Percentiles rank a stretch among this genome's conserved stretches.
Evolutionary conservation across 148 eudicot genomes (phyloP).

Genomic region (Camellia sinensis): DNA sequence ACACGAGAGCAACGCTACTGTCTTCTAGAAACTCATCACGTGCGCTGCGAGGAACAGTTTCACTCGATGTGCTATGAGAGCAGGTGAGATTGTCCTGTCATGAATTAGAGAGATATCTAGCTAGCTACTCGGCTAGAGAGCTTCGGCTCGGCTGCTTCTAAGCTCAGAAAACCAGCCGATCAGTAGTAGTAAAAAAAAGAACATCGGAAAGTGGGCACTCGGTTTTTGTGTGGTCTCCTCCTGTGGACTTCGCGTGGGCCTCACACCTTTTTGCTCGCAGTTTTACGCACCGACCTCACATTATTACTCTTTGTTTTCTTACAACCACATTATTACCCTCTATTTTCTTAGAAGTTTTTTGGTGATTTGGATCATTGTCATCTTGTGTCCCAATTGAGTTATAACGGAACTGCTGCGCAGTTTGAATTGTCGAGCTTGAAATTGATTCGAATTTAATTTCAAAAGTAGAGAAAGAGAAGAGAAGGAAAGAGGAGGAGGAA

Average conservation of each 20-base stretch:
- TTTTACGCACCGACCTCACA: no score
- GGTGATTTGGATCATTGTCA: background rate
- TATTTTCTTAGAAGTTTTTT: background rate
- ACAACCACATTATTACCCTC: background rate
- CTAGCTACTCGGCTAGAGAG: background rate
- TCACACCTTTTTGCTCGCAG: no score
- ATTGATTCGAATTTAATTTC: no score
- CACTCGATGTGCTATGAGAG: background rate
- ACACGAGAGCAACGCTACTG: no score
- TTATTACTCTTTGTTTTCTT: background rate
- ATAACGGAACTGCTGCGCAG: no score
- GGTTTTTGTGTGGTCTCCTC: no score
- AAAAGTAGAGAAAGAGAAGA: no score
- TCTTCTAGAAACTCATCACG: conserved; percentile 1
- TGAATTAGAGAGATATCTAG: background rate
- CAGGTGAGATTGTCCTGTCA: background rate
- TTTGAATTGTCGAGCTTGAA: no score
- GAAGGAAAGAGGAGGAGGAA: no score
- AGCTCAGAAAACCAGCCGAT: background rate
- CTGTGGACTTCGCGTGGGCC: no score
- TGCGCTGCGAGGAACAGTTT: background rate
- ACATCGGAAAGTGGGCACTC: no score
- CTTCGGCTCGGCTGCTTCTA: background rate
- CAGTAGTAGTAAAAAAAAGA: background rate
- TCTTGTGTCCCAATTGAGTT: background rate